Evolutionary conservation across 306 rosid genomes (phyloP), one percentile per base, ranked within the genome.

Genomic region (Fragaria iinumae): DNA sequence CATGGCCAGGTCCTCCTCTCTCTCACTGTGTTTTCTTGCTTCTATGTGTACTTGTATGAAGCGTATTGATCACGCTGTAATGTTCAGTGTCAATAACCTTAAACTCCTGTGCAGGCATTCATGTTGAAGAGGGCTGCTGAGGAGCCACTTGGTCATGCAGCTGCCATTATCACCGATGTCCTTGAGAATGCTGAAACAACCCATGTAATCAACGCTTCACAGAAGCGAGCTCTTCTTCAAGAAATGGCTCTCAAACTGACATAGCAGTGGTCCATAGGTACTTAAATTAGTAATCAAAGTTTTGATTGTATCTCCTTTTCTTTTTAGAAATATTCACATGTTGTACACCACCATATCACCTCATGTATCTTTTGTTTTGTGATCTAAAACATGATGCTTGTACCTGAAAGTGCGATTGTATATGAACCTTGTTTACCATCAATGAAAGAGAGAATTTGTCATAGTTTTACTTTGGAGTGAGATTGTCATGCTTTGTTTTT

Each of bases 141-240:
- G 89, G 98, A 96, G 81, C 99, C 99, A 65, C 97, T 96, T 43
- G 99, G 99, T 72, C 99, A 93, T 84, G 99, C 99, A 36, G 97
- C 97, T 66, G 91, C 99, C 77, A 96, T 92, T 59, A 88, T 96
- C 79, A 86, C 99, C 1, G 99, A 92, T 67, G 98, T 96, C 78
- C 93, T 96, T 59, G 99, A 96, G 88, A 88, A 85, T 80, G 99
- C 99, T 12, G 97, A 96, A 85, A 89, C 97, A 55, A 90, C 80
- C 73, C 83, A 87, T 80, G 97, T 92, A 77, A 96, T 96, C 64
- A 91, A 87, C 78, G 93, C 98, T 78, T 81, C 91, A 21, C 97
- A 96, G 83, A 96, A 92, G 84, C 91, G 99, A 82, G 89, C 91
- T 72, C 98, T 96, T 81, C 96, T 92, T 73, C 99, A 96, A 83